Evolutionary conservation across 2,329 filamentous ascomycete species (phyloP).

Genomic region (Aspergillus candidus): DNA sequence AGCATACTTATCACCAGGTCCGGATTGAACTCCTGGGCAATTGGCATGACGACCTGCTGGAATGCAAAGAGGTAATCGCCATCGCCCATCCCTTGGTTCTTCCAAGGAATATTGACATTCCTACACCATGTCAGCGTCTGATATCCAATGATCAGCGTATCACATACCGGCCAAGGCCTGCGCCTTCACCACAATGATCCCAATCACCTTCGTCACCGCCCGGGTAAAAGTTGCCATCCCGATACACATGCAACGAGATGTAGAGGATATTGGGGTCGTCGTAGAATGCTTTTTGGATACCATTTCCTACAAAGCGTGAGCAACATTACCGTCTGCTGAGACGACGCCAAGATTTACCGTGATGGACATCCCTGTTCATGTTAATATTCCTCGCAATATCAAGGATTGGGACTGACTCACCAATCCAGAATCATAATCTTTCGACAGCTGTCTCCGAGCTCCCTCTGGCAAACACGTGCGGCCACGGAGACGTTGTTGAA

Average conservation of each 20-base stretch:
- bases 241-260: slow-evolving; percentile 87
- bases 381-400: slow-evolving; percentile 14
- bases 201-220: slow-evolving; percentile 53
- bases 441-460: slow-evolving; percentile 72
- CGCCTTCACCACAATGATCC: slow-evolving; percentile 53
- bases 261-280: slow-evolving; percentile 91
- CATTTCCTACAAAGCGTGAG: slow-evolving; percentile 60
- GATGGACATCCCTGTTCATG: slow-evolving; percentile 57
- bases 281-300: slow-evolving; percentile 94
- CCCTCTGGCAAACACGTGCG: slow-evolving; percentile 75
- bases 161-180: slow-evolving; percentile 51
- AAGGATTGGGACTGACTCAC: slow-evolving; percentile 49
- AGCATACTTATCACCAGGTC: slow-evolving; percentile 71
- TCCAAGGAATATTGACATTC: slow-evolving; percentile 67
- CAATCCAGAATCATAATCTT: slow-evolving; percentile 93
- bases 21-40: slow-evolving; percentile 85
- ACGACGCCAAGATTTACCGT: slow-evolving; percentile 39
- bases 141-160: not conserved
- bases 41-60: slow-evolving; percentile 92
- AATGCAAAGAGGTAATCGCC: slow-evolving; percentile 96
- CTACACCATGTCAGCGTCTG: slow-evolving; percentile 25
- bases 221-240: slow-evolving; percentile 80
- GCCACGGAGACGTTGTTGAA: slow-evolving; percentile 98
- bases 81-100: slow-evolving; percentile 73
- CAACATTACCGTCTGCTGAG: not conserved